Conservation (phyloP, 2,329 filamentous ascomycete genomes). For the Shiraia sp. region DNA sequence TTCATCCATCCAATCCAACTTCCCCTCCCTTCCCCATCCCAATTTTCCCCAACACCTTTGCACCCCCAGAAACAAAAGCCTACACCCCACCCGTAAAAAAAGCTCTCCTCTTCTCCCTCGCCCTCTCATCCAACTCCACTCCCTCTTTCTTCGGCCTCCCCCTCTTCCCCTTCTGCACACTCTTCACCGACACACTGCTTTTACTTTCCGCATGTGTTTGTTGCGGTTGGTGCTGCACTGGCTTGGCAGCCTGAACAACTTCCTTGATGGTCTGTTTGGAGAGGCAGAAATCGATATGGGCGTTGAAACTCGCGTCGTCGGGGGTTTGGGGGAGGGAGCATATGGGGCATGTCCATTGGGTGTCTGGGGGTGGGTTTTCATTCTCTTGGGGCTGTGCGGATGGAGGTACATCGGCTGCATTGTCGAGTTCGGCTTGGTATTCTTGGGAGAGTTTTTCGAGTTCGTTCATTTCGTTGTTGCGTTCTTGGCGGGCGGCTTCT, state of each 20-base stretch:
- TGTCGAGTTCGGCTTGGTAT: constrained; percentile 32
- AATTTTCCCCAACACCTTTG: too few species aligned
- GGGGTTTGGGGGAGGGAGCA: constrained; percentile 76
- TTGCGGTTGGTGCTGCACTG: constrained; percentile 18
- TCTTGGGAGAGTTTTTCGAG: constrained; percentile 67
- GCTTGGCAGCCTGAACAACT: constrained; percentile 63
- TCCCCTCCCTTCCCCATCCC: background rate
- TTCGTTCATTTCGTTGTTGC: constrained; percentile 64
- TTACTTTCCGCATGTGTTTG: background rate
- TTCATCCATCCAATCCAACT: background rate
- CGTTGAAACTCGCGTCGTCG: constrained; percentile 79
- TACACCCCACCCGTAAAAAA: too few species aligned
- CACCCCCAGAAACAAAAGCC: background rate
- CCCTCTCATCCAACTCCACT: too few species aligned
- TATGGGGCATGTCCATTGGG: constrained; percentile 83
- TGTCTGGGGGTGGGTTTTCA: constrained; percentile 24
- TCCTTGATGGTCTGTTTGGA: constrained; percentile 86
- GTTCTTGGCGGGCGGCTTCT: constrained; percentile 62
- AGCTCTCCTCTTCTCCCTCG: background rate
- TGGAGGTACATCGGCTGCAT: background rate
- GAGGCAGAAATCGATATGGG: constrained; percentile 89
- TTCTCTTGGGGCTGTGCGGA: constrained; percentile 17
- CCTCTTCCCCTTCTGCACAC: too few species aligned
- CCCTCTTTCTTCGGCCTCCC: background rate
- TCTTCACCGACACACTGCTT: background rate